phyloP scores from a whole-genome alignment of 2,329 filamentous ascomycete genomes.

The Coniochaeta sp. region DNA sequence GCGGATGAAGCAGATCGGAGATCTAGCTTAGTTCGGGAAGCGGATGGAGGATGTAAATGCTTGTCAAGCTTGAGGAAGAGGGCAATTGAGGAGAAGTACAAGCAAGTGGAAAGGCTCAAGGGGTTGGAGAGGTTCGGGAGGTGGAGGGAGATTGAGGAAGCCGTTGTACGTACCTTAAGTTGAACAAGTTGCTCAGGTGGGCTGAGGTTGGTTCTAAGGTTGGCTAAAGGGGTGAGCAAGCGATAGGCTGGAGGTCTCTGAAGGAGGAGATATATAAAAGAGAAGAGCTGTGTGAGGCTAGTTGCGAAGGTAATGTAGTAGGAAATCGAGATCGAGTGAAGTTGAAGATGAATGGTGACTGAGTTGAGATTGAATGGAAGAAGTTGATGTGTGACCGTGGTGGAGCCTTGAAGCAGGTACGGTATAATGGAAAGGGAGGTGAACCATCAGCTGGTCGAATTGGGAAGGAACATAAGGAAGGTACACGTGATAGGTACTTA shows the following conservation, averaged over 20 bases:
- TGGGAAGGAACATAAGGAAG: background rate
- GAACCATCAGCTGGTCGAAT: background rate
- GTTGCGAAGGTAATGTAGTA: background rate
- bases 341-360: background rate
- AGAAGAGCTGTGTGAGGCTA: too few species aligned
- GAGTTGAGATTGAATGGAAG: background rate
- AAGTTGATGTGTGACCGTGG: background rate
- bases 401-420: background rate
- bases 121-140: too few species aligned
- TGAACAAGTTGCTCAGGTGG: background rate
- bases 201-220: background rate
- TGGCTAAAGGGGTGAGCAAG: background rate
- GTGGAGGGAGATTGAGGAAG: background rate
- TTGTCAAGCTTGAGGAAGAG: too few species aligned
- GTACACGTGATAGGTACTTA: too few species aligned
- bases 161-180: background rate
- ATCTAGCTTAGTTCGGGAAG: background rate
- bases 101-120: too few species aligned
- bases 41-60: background rate
- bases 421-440: background rate
- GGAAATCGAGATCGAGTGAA: background rate
- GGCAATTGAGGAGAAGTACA: too few species aligned
- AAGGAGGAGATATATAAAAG: too few species aligned
- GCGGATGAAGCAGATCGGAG: background rate
- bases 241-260: background rate